These are phyloP conservation scores for Theobroma grandiflorum DNA, from an alignment of 441 rosid species.

Conservation along the genomic window DNA sequence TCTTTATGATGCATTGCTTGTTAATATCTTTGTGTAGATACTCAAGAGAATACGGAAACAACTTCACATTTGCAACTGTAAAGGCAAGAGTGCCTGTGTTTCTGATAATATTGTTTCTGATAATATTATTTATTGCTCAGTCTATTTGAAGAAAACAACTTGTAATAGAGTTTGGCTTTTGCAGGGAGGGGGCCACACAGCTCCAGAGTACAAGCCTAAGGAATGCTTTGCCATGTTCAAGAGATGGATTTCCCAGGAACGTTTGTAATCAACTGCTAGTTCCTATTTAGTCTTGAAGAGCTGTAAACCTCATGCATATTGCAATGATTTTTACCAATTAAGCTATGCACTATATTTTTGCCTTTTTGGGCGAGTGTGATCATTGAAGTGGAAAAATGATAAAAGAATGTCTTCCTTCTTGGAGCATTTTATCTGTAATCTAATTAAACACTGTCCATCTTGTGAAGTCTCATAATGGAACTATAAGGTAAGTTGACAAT, in stretches of 20 bases:
- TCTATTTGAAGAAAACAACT: not conserved
- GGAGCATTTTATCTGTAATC: not conserved
- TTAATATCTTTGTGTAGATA: conserved; percentile 27
- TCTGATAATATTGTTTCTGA: not conserved
- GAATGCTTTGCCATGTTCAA: conserved; percentile 46
- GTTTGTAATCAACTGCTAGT: conserved; percentile 17
- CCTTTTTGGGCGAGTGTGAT: too few species aligned
- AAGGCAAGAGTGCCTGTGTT: conserved; percentile 34
- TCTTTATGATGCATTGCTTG: not conserved
- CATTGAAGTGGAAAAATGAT: too few species aligned
- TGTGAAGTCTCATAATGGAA: not conserved
- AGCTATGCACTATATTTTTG: too few species aligned
- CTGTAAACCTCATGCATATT: too few species aligned
- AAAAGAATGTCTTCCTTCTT: not conserved
- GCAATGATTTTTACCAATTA: not conserved
- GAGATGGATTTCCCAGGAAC: conserved; percentile 42
- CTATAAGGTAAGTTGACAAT: not conserved
- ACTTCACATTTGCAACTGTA: conserved; percentile 47
- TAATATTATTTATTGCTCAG: not conserved
- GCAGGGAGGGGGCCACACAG: conserved; percentile 52
- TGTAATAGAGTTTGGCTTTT: not conserved
- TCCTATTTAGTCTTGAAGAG: too few species aligned
- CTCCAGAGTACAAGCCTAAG: conserved; percentile 44
- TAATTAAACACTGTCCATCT: not conserved
- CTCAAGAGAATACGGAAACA: conserved; percentile 23